Evolutionary conservation across 208 protist species (phyloP), one percentile per base, ranked within the genome.

Genomic region (Wallacemonas rigidus): DNA sequence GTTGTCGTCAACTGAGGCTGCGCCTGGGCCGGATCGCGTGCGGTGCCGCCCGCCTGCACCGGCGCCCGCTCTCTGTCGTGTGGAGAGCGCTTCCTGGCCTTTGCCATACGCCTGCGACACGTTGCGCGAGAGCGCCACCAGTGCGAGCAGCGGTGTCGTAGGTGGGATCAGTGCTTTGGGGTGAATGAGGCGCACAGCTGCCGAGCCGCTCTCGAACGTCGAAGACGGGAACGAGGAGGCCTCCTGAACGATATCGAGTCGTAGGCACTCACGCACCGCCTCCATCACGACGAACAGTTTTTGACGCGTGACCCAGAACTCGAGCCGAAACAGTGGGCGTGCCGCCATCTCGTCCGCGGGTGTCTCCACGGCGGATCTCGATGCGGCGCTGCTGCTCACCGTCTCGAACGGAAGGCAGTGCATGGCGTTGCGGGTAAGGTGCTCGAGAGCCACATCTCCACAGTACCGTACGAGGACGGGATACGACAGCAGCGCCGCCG

Each of bases 401-500:
- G 67, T 81, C 72, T 96, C 92, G 70, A 96, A 96, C 11, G 89
- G 89, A n/a, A 96, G 75, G 67, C 89, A 96, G 83, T 95, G 89
- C 64, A 94, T 86, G 14, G 88, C 88, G 57, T 85, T 83, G 11
- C 83, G 77, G 7, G 80, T 86, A 6, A 96, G 72, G 54, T 82
- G 72, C 63, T 88, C 83, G 38, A 69, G 73, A 3, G 76, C 79
- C 4, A 64, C 53, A n/a, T 87, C 81, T 1, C 91, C 91, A 9
- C 81, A 77, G 70, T 89, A 95, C 50, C 81, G 82, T 47, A 90
- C 87, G 53, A 89, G 79, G 36, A 95, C 78, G 0, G 82, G 75
- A 6, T 82, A 70, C 15, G 64, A 54, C 15, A 67, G 57, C 51
- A 53, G 71, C 51, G 57, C 35, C 4, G 14, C 2, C 12, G 61